These are phyloP conservation scores for Akanthomyces lecanii DNA, from an alignment of 2,329 filamentous ascomycete genomes.

Conservation along the genomic window DNA sequence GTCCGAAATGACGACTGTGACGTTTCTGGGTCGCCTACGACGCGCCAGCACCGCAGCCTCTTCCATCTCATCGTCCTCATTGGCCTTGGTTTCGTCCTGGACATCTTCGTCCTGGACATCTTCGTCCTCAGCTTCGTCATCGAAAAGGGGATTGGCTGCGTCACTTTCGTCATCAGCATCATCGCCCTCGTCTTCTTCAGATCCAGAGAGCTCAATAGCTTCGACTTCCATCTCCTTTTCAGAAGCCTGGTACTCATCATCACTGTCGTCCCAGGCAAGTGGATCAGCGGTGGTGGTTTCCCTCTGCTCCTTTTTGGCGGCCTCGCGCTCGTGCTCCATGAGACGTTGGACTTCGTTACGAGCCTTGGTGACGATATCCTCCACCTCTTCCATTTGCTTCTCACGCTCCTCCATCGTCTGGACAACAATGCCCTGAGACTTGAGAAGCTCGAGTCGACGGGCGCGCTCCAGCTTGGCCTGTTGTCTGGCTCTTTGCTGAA, in stretches of 20 bases:
- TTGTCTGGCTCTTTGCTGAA: constrained; percentile 69
- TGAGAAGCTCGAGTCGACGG: constrained; percentile 70
- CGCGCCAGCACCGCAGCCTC: constrained; percentile 37
- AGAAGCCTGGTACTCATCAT: constrained; percentile 44
- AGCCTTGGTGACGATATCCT: constrained; percentile 83
- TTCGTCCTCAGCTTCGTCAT: constrained; percentile 35
- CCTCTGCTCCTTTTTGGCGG: constrained; percentile 60
- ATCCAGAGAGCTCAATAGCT: constrained; percentile 34
- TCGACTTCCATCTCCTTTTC: constrained; percentile 35
- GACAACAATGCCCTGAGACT: constrained; percentile 73
- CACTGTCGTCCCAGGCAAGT: constrained; percentile 54
- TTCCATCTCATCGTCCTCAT: constrained; percentile 32
- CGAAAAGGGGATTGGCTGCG: constrained; percentile 31
- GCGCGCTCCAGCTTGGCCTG: constrained; percentile 77
- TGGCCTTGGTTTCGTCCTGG: constrained; percentile 22
- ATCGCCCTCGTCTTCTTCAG: constrained; percentile 30
- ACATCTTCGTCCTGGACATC: constrained; percentile 18
- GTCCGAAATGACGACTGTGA: constrained; percentile 54
- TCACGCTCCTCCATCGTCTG: constrained; percentile 85
- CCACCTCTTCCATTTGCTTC: constrained; percentile 74
- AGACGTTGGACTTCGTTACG: constrained; percentile 69
- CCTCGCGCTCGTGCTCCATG: constrained; percentile 69
- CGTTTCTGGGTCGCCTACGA: constrained; percentile 46
- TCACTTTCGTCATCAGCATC: constrained; percentile 36
- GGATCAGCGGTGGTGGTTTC: constrained; percentile 45